These are phyloP conservation scores for Dactylellina parvicollis DNA, from an alignment of 2,329 filamentous ascomycete genomes.

Conservation along the genomic window DNA sequence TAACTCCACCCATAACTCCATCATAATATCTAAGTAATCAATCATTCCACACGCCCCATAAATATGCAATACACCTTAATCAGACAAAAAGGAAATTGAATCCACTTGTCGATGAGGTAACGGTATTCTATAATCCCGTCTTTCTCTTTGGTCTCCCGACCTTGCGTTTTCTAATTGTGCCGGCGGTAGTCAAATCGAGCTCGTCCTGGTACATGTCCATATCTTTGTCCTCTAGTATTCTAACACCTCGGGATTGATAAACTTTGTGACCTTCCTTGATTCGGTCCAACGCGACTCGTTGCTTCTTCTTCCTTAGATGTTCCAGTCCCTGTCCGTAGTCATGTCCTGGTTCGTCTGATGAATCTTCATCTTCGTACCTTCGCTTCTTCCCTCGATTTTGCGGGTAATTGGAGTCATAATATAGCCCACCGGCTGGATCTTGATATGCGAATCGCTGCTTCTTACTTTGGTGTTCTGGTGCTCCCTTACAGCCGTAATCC, in stretches of 20 bases:
- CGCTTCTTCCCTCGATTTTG: no score
- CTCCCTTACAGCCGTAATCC: conserved; percentile 13
- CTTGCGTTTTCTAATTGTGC: background rate
- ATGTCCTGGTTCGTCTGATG: conserved; percentile 32
- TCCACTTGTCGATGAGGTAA: no score
- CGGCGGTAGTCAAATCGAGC: conserved; percentile 31
- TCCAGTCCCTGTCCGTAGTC: conserved; percentile 1
- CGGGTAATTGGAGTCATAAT: no score
- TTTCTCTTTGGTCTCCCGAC: conserved; percentile 5
- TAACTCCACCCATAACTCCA: no score
- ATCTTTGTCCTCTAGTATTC: background rate
- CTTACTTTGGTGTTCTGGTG: conserved; percentile 7
- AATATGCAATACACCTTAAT: no score
- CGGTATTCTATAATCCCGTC: no score
- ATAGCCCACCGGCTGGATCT: no score
- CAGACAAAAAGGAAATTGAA: no score
- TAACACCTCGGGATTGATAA: background rate
- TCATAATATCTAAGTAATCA: no score
- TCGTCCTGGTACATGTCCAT: conserved; percentile 47
- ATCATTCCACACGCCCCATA: no score
- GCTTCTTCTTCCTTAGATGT: conserved; percentile 20
- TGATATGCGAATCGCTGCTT: no score
- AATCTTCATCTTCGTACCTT: conserved; percentile 4
- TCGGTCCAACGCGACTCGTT: background rate
- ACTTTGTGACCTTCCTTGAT: background rate